These are phyloP conservation scores for Neurospora sp. DNA, from an alignment of 2,329 filamentous ascomycete species.

Conservation along the genomic window DNA sequence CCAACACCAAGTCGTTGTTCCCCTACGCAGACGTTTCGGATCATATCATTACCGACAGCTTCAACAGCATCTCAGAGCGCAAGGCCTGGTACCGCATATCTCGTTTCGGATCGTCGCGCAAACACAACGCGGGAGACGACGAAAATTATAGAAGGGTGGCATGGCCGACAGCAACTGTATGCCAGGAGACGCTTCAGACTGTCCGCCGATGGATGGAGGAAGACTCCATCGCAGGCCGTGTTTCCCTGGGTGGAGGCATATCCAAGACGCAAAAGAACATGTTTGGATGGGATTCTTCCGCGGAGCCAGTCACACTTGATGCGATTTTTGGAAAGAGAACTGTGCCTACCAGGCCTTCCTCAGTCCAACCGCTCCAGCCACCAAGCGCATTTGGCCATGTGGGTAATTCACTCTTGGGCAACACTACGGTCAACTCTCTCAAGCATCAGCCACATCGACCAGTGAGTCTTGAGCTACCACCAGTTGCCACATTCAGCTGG, in stretches of 20 bases:
- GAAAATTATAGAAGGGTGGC: constrained; percentile 49
- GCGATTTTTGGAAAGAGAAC: constrained; percentile 31
- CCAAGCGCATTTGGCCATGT: neutral
- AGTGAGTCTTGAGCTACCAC: constrained; percentile 9
- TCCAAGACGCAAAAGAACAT: constrained; percentile 36
- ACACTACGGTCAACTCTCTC: neutral
- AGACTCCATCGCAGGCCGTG: constrained; percentile 45
- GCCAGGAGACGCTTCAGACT: constrained; percentile 43
- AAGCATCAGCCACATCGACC: constrained; percentile 9
- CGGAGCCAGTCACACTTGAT: constrained; percentile 39
- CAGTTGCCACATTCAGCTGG: constrained; percentile 17
- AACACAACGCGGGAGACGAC: constrained; percentile 46
- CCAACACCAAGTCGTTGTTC: constrained; percentile 16
- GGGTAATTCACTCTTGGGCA: neutral
- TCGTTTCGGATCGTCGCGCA: constrained; percentile 46
- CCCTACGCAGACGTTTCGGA: constrained; percentile 30
- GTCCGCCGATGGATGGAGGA: constrained; percentile 59
- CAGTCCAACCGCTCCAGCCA: constrained; percentile 12
- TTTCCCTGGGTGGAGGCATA: constrained; percentile 32
- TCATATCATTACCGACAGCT: constrained; percentile 39
- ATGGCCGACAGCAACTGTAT: constrained; percentile 46
- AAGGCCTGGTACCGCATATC: constrained; percentile 58
- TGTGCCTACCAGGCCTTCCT: constrained; percentile 18
- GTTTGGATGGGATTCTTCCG: constrained; percentile 52
- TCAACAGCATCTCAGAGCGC: constrained; percentile 45